phyloP scores from a whole-genome alignment of 2,329 filamentous ascomycete genomes.

The Simplicillium sp. region DNA sequence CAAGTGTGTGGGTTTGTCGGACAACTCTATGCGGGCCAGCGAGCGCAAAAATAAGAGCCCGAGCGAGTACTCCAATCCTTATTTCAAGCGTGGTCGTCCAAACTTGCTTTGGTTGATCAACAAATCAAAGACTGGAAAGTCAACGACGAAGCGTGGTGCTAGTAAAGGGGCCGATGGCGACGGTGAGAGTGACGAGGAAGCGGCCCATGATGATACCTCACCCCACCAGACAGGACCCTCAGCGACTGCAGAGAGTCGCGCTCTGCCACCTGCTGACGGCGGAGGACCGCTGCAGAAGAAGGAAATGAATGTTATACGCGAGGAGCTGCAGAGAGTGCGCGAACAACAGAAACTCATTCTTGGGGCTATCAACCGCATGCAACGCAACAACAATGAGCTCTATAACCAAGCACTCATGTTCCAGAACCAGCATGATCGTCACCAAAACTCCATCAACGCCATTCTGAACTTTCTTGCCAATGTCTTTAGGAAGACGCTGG shows the following conservation, averaged over 20 bases:
- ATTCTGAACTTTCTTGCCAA: constrained; percentile 95
- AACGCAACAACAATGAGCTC: constrained; percentile 78
- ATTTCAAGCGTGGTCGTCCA: constrained; percentile 86
- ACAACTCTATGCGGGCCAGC: constrained; percentile 96
- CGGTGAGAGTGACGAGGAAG: constrained; percentile 56
- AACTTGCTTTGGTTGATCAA: constrained; percentile 94
- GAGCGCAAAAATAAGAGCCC: constrained; percentile 96
- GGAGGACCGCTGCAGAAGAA: constrained; percentile 50
- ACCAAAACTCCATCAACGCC: constrained; percentile 98
- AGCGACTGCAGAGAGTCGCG: constrained; percentile 13
- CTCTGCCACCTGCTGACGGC: constrained; percentile 32
- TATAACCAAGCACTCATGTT: constrained; percentile 84
- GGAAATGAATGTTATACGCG: constrained; percentile 67
- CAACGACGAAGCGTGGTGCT: constrained; percentile 40
- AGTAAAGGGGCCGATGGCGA: constrained; percentile 58
- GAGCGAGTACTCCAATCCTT: constrained; percentile 96
- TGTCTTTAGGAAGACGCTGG: constrained; percentile 87
- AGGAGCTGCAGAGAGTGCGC: constrained; percentile 73
- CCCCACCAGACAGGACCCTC: constrained; percentile 10
- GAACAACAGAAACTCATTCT: constrained; percentile 83
- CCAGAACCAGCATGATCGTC: constrained; percentile 86
- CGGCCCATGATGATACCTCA: constrained; percentile 28
- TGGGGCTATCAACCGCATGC: constrained; percentile 68
- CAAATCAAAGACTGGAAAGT: constrained; percentile 74
- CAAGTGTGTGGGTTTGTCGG: constrained; percentile 85